A percentile compares a stretch with the other conserved stretches of the same genome.
Conservation (phyloP, 352 stramenopile species). For the Globisporangium irregulare region DNA sequence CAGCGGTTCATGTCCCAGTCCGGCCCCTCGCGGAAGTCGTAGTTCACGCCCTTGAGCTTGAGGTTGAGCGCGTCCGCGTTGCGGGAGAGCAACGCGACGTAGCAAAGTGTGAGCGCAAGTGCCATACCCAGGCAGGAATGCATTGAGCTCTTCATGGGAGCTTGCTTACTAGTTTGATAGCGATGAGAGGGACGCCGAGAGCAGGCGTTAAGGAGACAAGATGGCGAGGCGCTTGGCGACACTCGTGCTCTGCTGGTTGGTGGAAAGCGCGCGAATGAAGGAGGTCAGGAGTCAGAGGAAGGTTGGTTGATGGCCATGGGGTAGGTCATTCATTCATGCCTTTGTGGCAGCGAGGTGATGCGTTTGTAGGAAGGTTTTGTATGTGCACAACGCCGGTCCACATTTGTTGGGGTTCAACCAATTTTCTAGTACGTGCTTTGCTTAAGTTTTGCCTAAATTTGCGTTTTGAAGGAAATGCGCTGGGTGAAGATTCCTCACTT, state of each 20-base stretch:
- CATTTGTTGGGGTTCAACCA: not conserved
- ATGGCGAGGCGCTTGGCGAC: not conserved
- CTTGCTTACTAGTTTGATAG: not conserved
- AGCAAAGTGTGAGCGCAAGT: not conserved
- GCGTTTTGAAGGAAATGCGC: not conserved
- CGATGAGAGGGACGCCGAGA: not conserved
- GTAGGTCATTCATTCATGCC: not conserved
- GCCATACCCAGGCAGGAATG: not conserved
- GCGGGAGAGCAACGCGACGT: not conserved
- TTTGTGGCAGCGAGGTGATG: not conserved
- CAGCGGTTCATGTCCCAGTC: conserved; percentile 56
- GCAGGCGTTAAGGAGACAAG: not conserved
- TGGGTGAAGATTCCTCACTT: not conserved
- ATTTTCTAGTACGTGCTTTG: not conserved
- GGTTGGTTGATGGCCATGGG: not conserved
- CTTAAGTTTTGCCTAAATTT: not conserved
- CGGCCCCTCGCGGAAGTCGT: conserved; percentile 50
- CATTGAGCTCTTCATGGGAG: not conserved
- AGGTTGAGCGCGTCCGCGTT: conserved; percentile 11
- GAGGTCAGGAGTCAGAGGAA: not conserved
- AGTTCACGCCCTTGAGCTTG: conserved; percentile 57
- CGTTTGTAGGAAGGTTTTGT: not conserved
- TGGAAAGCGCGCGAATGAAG: not conserved
- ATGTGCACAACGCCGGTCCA: not conserved
- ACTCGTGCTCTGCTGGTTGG: not conserved